Evolutionary conservation across 257 asterid genomes (phyloP), one percentile per base, ranked within the genome.

Genomic region (Solanum chmielewskii): DNA sequence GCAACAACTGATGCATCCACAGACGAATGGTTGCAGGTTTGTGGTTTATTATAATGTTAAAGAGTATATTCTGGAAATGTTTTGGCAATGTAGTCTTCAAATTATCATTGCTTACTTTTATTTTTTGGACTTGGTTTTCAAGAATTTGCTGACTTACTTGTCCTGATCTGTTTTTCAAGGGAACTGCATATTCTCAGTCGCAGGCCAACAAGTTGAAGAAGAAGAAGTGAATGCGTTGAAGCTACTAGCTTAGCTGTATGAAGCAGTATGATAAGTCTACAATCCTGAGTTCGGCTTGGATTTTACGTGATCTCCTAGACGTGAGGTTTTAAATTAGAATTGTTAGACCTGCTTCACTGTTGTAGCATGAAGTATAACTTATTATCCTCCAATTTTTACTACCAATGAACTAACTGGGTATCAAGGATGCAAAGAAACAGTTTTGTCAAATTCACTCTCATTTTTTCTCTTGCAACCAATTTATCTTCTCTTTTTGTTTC

Each of bases 21-120:
- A 93, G 99, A 96, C 70, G 99, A 97, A 90, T 97, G 99, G 99
- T 90, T 97, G 92, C 91, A 97, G 99, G 99, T 97, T 86, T 85
- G 96, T 91, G 45, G 25, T 76, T 66, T 83, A 29, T 75, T 31
- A 49, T 29, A 31, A 29, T 81, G 85, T 81, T 49, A 29, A 9
- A 56, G 70, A 37, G 33, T 45, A 59, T 13, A 23, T 25, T 81
- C 44, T 29, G 42, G 69, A 81, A 49, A 81, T 29, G 20, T 81
- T 49, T 73, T 27, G 33, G 15, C 12, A 29, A 80, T 80, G 27
- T 27, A 16, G 27, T 27, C 37, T 80, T 80, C 68, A 80, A 80
- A 77, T 77, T 49, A 47, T 12, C 41, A 1, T 18, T 49, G 42
- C 27, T 2, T 45, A 2, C 47, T 3, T 25, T 45, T 78, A 27